phyloP scores from a whole-genome alignment of 805 yeast genomes.

The Wickerhamia fluorescens region DNA sequence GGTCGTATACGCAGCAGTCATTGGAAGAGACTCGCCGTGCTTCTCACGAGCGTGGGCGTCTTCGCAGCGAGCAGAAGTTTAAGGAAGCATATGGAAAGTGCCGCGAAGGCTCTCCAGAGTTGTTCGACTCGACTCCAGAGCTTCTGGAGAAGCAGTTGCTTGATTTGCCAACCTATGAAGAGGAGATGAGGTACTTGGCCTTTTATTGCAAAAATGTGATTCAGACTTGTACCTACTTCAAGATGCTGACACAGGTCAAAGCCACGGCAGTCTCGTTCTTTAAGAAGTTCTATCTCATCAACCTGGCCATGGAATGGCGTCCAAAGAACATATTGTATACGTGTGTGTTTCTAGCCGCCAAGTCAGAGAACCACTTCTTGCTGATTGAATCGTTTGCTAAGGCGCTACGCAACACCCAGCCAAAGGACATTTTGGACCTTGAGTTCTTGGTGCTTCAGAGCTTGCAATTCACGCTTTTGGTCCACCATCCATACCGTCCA shows the following conservation, averaged over 20 bases:
- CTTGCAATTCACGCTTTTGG: slow-evolving; percentile 69
- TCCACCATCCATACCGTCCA: slow-evolving; percentile 85
- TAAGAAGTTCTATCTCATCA: slow-evolving; percentile 68
- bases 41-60: slow-evolving; percentile 51
- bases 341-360: slow-evolving; percentile 85
- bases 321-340: slow-evolving; percentile 71
- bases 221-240: slow-evolving; percentile 63
- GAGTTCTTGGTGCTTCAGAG: slow-evolving; percentile 75
- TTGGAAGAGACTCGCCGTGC: slow-evolving; percentile 41
- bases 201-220: slow-evolving; percentile 69
- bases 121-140: slow-evolving; percentile 21
- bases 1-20: slow-evolving; percentile 72
- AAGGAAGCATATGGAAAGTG: slow-evolving; percentile 13
- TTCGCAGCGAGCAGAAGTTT: slow-evolving; percentile 26
- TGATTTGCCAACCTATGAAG: slow-evolving; percentile 52
- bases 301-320: slow-evolving; percentile 81
- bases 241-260: slow-evolving; percentile 80
- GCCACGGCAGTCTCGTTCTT: slow-evolving; percentile 84
- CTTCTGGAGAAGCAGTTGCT: slow-evolving; percentile 25
- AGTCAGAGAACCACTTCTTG: slow-evolving; percentile 85
- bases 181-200: slow-evolving; percentile 60
- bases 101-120: slow-evolving; percentile 17
- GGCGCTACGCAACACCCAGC: slow-evolving; percentile 60
- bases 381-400: slow-evolving; percentile 74
- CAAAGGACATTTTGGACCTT: slow-evolving; percentile 60